A percentile compares a stretch with the other conserved stretches of the same genome.
phyloP scores from a whole-genome alignment of 176 grass and related monocot genomes.

The Musa beccarii region DNA sequence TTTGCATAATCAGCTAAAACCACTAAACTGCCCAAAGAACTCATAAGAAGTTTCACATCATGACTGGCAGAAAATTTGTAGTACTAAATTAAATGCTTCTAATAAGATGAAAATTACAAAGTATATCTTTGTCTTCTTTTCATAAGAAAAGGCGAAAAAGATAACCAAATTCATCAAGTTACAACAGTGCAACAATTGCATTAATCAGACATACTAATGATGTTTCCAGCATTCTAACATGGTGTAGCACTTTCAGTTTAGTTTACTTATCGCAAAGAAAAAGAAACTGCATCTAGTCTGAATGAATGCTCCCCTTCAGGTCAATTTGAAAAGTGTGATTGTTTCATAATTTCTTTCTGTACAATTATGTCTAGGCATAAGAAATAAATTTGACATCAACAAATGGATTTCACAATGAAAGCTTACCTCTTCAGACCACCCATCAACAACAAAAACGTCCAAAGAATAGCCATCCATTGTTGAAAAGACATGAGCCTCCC shows the following conservation, averaged over 20 bases:
- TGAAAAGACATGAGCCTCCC: constrained; percentile 96
- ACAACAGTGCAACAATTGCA: too few relatives aligned
- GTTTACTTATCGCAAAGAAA: neutral
- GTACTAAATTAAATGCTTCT: too few relatives aligned
- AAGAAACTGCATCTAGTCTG: neutral
- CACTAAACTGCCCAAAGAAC: neutral
- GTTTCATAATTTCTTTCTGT: neutral
- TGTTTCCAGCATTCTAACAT: neutral
- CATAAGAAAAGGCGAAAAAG: too few relatives aligned
- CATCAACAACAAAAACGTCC: constrained; percentile 97
- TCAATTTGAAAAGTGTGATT: neutral
- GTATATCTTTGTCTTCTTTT: too few relatives aligned
- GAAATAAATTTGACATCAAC: neutral
- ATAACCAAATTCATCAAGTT: too few relatives aligned
- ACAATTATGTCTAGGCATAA: neutral
- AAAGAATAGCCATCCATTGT: constrained; percentile 89
- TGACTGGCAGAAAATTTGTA: neutral
- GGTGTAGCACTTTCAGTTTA: neutral
- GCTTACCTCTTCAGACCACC: constrained; percentile 77
- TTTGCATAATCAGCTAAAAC: neutral
- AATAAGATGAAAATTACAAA: too few relatives aligned
- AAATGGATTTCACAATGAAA: neutral
- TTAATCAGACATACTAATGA: neutral
- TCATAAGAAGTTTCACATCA: neutral
- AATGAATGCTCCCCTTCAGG: neutral